Evolutionary conservation across 2,329 filamentous ascomycete species (phyloP), one percentile per base, ranked within the genome.

Genomic region (Talaromyces rugulosus): DNA sequence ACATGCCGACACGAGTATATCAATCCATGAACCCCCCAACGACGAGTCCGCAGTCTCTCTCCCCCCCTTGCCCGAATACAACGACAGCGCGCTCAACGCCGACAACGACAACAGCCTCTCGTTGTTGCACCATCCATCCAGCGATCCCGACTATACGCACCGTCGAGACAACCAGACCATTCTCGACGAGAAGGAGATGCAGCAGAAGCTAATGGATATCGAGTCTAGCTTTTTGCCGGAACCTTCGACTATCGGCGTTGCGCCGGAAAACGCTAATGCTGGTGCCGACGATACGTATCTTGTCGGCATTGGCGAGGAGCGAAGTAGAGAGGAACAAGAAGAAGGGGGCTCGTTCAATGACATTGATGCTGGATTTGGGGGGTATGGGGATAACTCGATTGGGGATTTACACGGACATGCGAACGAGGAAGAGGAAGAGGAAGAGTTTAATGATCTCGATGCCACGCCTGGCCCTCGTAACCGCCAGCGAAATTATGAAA

Each of bases 141-240:
- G 44, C 44, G 72, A 70, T 11, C 51, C 50, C 60, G 71, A 74
- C 51, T 68, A 70, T 55, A 71, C 53, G 12, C 57, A 75, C 56
- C 72, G 69, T 56, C 66, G 64, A 42, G 73, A 73, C 42, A 77
- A 78, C 56, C 74, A 77, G 60, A 80, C 76, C 0, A 68, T 77
- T 31, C 69, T 86, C 40, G 80, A 85, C 66, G 85, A 87, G 71
- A 77, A 76, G 58, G 84, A 86, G 67, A 86, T 87, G 82, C 81
- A 81, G 66, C 78, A 81, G 62, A 83, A 83, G 65, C 71, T 88
- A 65, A 81, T 85, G 78, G 85, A 88, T 66, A 80, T 87, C 60
- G 85, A 87, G 70, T 87, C 85, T 3, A 87, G 85, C 68, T 87
- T 88, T 66, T 64, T 87, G 52, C 85, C 85, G 0, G 84, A 87